These are phyloP conservation scores for Penicillium sp. DNA, from an alignment of 2,329 filamentous ascomycete genomes.

Conservation along the genomic window DNA sequence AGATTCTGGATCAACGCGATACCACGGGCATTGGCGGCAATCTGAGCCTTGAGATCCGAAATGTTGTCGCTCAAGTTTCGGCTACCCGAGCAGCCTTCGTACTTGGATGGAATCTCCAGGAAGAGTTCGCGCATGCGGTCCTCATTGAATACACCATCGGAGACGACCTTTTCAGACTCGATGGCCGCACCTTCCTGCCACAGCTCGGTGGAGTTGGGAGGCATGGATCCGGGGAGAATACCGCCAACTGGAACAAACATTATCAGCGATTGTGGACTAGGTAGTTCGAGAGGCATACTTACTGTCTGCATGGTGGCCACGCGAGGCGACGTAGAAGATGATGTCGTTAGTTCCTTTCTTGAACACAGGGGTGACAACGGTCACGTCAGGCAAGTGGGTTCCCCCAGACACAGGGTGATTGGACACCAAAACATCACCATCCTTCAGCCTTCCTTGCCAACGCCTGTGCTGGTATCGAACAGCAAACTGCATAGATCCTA, in stretches of 20 bases:
- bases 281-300: too few species aligned
- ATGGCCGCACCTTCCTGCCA: constrained; percentile 55
- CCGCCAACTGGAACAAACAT: too few species aligned
- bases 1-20: constrained; percentile 75
- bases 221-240: constrained; percentile 82
- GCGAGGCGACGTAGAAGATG: constrained; percentile 79
- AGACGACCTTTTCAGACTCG: constrained; percentile 66
- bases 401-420: constrained; percentile 85
- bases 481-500: constrained; percentile 85
- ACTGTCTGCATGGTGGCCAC: constrained; percentile 83
- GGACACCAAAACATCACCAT: constrained; percentile 79
- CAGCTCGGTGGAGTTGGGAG: constrained; percentile 57
- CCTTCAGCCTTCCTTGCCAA: constrained; percentile 77
- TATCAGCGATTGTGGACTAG: too few species aligned
- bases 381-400: constrained; percentile 83
- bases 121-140: constrained; percentile 72
- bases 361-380: constrained; percentile 76
- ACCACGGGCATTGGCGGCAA: constrained; percentile 84
- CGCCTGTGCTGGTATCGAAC: constrained; percentile 78
- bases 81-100: constrained; percentile 77
- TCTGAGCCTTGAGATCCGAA: constrained; percentile 84
- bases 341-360: constrained; percentile 67
- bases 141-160: constrained; percentile 78
- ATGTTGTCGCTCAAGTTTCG: constrained; percentile 81
- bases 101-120: constrained; percentile 72